Evolutionary conservation across 176 grass and related monocot species (phyloP).

Genomic region (Puya raimondii): DNA sequence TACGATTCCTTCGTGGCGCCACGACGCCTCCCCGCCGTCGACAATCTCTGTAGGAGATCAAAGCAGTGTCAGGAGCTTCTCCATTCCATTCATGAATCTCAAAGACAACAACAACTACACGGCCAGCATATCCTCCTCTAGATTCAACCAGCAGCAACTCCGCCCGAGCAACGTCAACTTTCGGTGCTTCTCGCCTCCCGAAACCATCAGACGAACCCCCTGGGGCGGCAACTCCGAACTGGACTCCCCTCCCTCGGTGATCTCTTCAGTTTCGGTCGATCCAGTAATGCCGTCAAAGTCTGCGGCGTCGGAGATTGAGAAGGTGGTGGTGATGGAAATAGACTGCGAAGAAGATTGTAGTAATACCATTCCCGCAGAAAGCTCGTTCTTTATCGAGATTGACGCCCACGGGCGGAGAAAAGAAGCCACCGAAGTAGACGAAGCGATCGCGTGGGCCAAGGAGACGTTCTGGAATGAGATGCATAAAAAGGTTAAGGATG

Average conservation of each 20-base stretch:
- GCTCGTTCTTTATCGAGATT: constrained; percentile 10
- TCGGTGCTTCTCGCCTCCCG: constrained; percentile 61
- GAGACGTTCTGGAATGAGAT: constrained; percentile 60
- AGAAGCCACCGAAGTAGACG: constrained; percentile 48
- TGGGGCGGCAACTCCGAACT: constrained; percentile 13
- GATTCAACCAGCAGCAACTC: constrained; percentile 19
- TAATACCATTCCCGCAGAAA: constrained; percentile 5
- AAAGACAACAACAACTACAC: constrained; percentile 5
- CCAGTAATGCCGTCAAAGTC: constrained; percentile 11
- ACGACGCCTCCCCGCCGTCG: constrained; percentile 46
- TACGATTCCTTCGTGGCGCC: constrained; percentile 45
- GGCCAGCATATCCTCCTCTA: background rate
- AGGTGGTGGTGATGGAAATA: constrained; percentile 29
- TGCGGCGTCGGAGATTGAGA: constrained; percentile 26
- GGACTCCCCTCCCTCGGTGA: constrained; percentile 48
- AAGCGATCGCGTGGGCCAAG: constrained; percentile 89
- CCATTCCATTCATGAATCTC: constrained; percentile 15
- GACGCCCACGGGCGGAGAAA: background rate
- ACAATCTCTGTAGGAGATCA: constrained; percentile 35
- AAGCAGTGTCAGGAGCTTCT: constrained; percentile 36
- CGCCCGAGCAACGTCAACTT: constrained; percentile 28
- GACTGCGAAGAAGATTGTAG: constrained; percentile 27
- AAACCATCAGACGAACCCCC: constrained; percentile 16
- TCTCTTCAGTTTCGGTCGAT: constrained; percentile 39
- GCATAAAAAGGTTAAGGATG: background rate